These are phyloP conservation scores for Catharanthus roseus DNA, from an alignment of 257 asterid genomes.

Conservation along the genomic window DNA sequence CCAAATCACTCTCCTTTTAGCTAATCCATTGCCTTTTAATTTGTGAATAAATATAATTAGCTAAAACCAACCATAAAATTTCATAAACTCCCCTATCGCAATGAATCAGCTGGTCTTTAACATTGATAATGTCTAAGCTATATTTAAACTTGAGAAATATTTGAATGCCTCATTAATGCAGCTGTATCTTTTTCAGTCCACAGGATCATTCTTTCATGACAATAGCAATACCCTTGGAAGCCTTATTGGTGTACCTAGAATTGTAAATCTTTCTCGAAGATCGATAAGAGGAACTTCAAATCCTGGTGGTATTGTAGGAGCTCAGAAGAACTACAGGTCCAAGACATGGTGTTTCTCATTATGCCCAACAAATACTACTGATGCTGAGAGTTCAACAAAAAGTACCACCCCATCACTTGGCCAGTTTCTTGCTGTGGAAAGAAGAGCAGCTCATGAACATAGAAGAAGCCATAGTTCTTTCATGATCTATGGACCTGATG, in stretches of 20 bases:
- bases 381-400: constrained; percentile 32
- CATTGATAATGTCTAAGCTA: neutral
- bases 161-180: neutral
- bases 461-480: constrained; percentile 30
- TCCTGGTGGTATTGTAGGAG: constrained; percentile 12
- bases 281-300: constrained; percentile 30
- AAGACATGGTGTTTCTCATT: constrained; percentile 39
- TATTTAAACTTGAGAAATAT: neutral
- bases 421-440: constrained; percentile 47
- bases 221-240: constrained; percentile 48
- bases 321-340: constrained; percentile 25
- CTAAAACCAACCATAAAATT: neutral
- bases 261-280: constrained; percentile 41
- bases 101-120: neutral
- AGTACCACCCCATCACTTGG: constrained; percentile 38
- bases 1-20: neutral
- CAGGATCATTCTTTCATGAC: constrained; percentile 43
- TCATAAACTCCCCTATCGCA: neutral
- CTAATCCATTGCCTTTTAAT: neutral
- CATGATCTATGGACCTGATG: constrained; percentile 33
- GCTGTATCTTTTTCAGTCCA: constrained; percentile 29
- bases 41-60: neutral
- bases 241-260: constrained; percentile 38
- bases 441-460: constrained; percentile 34
- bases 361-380: constrained; percentile 39